Evolutionary conservation across 1,139 yeast species (phyloP).

Genomic region (Arxiozyma bovina): DNA sequence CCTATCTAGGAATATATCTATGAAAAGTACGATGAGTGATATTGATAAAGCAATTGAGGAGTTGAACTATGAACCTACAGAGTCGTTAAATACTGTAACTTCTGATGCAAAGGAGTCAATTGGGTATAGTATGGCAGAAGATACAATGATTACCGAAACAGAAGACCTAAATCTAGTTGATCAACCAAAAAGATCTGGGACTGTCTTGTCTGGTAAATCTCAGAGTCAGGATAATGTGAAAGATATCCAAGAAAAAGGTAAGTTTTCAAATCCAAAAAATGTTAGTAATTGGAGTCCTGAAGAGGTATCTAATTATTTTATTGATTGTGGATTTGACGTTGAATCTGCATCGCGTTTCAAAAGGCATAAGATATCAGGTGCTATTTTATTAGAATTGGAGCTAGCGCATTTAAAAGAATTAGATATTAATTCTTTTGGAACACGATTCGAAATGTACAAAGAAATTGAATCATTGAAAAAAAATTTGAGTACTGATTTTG

Average conservation of each 20-base stretch:
- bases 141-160: constrained; percentile 4
- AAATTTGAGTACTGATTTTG: neutral
- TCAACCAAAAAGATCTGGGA: neutral
- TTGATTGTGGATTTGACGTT: constrained; percentile 62
- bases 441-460: constrained; percentile 83
- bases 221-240: neutral
- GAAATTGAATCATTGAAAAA: constrained; percentile 66
- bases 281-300: constrained; percentile 74
- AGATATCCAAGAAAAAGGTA: neutral
- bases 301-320: constrained; percentile 74
- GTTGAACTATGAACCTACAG: constrained; percentile 33
- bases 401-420: constrained; percentile 79
- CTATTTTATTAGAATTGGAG: constrained; percentile 76
- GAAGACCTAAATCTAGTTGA: constrained; percentile 7
- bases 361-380: constrained; percentile 82
- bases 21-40: constrained; percentile 60
- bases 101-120: neutral
- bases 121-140: constrained; percentile 3
- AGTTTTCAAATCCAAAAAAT: constrained; percentile 38
- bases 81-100: neutral
- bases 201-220: neutral
- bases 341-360: constrained; percentile 70
- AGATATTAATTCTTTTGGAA: constrained; percentile 88
- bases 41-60: constrained; percentile 80
- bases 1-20: constrained; percentile 29